Evolutionary conservation across 805 yeast genomes (phyloP).

Genomic region (Candida ponderosae): DNA sequence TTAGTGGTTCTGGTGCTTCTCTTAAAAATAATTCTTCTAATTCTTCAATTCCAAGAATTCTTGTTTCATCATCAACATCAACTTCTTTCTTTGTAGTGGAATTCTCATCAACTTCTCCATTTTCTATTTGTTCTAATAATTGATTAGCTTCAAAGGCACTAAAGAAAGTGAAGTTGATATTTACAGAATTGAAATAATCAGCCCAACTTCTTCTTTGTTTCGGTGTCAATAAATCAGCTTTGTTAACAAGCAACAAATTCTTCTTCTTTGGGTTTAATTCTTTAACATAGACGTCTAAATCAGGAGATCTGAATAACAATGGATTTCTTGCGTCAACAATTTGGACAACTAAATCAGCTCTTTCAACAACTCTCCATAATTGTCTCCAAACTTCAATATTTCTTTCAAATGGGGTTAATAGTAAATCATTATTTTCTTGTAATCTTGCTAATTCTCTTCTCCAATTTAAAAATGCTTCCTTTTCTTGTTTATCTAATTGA

Average conservation of each 20-base stretch:
- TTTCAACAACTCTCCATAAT: constrained; percentile 94
- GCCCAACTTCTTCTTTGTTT: constrained; percentile 86
- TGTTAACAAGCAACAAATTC: constrained; percentile 80
- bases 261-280: constrained; percentile 70
- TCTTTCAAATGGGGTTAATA: constrained; percentile 94
- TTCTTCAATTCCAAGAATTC: constrained; percentile 75
- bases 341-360: constrained; percentile 90
- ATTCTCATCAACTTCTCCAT: constrained; percentile 24
- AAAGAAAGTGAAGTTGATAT: constrained; percentile 84
- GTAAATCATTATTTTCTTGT: constrained; percentile 76
- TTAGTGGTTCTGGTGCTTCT: constrained; percentile 66
- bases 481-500: constrained; percentile 81
- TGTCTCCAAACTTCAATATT: constrained; percentile 98
- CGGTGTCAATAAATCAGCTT: constrained; percentile 79
- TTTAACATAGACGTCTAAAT: constrained; percentile 75
- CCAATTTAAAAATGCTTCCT: constrained; percentile 89
- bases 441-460: constrained; percentile 80
- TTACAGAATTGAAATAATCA: constrained; percentile 56
- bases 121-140: constrained; percentile 54
- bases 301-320: constrained; percentile 77
- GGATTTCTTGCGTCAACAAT: constrained; percentile 98
- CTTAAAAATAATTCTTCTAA: constrained; percentile 71
- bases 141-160: constrained; percentile 85
- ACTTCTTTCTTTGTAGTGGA: constrained; percentile 1
- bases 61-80: constrained; percentile 39